These are phyloP conservation scores for Carex myosuroides DNA, from an alignment of 176 grass and related monocot species.

Conservation along the genomic window DNA sequence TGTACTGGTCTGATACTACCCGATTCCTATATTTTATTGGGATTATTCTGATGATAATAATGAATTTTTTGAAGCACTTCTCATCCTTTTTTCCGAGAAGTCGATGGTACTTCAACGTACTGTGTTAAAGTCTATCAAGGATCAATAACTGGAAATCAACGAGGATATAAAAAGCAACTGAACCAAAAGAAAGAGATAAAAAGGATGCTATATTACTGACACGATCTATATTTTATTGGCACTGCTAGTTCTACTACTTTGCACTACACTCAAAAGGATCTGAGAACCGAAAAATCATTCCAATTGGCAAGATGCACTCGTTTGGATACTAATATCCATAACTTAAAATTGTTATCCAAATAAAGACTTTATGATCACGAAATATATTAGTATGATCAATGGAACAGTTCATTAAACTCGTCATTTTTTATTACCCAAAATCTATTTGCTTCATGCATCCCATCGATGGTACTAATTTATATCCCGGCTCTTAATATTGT, in stretches of 20 bases:
- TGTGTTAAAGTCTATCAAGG: neutral
- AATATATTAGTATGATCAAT: neutral
- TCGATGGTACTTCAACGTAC: neutral
- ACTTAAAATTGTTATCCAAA: too few species aligned
- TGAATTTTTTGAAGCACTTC: neutral
- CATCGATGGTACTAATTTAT: neutral
- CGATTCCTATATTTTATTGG: neutral
- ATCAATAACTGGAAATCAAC: neutral
- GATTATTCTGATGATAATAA: neutral
- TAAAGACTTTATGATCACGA: too few species aligned
- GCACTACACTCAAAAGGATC: too few species aligned
- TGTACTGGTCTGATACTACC: neutral
- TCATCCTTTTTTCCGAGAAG: too few species aligned
- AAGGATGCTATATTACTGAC: neutral
- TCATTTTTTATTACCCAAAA: neutral
- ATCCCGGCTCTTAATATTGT: neutral
- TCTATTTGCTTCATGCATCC: neutral
- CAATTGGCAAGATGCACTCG: neutral
- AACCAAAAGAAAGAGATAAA: neutral
- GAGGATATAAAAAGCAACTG: neutral
- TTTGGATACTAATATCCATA: too few species aligned
- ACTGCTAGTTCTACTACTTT: too few species aligned
- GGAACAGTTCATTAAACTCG: neutral
- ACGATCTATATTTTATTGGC: neutral
- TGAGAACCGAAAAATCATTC: too few species aligned